Evolutionary conservation across 1,139 yeast genomes (phyloP).

Genomic region (Kurtzmaniella quercitrusa): DNA sequence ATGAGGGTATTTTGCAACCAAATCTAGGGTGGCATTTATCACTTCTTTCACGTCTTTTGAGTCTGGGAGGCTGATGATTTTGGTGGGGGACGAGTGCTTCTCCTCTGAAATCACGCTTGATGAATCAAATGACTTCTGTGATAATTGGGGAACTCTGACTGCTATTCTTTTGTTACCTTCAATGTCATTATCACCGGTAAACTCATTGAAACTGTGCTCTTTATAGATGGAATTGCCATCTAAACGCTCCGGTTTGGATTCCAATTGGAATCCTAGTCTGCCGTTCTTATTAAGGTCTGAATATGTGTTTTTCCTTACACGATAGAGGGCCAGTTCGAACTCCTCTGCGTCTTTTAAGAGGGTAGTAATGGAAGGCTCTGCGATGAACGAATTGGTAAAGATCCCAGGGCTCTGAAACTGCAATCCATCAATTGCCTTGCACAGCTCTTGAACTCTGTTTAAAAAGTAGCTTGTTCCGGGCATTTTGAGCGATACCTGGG

Average conservation of each 20-base stretch:
- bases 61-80: conserved; percentile 2
- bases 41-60: conserved; percentile 13
- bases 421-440: conserved; percentile 20
- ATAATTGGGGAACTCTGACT: conserved; percentile 20
- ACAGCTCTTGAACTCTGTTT: conserved; percentile 20
- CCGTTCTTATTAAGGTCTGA: neutral
- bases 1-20: conserved; percentile 26
- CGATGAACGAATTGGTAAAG: conserved; percentile 60
- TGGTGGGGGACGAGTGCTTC: conserved; percentile 11
- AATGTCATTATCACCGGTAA: conserved; percentile 10
- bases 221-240: conserved; percentile 34
- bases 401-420: conserved; percentile 53
- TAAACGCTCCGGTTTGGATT: conserved; percentile 26
- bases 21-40: conserved; percentile 17
- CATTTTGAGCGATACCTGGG: conserved; percentile 9
- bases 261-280: conserved; percentile 6
- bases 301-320: conserved; percentile 18
- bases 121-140: conserved; percentile 3
- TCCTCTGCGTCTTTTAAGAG: conserved; percentile 57
- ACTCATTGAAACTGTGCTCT: conserved; percentile 19
- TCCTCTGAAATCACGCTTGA: neutral
- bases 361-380: conserved; percentile 53
- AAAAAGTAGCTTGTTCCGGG: conserved; percentile 21
- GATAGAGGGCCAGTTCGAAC: conserved; percentile 50
- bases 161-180: conserved; percentile 15